Percentiles rank a stretch among this genome's conserved stretches.
These are phyloP conservation scores for Naegleria lovaniensis DNA, from an alignment of 208 protist species.

Conservation along the genomic window DNA sequence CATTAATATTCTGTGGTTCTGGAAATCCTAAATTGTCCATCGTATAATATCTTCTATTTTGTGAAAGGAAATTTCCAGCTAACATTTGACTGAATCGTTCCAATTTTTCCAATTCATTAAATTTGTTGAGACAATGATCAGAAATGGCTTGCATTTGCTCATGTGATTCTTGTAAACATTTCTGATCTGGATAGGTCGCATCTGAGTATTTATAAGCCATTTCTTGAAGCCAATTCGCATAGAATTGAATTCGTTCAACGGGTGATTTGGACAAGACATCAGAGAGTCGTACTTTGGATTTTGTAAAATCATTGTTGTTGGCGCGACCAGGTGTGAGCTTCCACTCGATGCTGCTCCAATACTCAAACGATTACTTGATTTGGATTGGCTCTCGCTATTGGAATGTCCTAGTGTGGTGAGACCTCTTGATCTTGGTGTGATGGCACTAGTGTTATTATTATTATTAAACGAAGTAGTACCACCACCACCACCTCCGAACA, in stretches of 20 bases:
- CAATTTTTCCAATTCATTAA: background rate
- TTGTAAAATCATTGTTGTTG: too few species aligned
- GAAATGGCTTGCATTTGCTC: background rate
- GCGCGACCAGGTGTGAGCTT: too few species aligned
- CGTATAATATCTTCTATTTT: background rate
- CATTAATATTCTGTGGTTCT: background rate
- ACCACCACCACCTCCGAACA: background rate
- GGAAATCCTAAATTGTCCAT: constrained; percentile 16
- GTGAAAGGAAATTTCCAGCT: background rate
- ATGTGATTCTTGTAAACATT: background rate
- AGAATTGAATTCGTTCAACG: constrained; percentile 9
- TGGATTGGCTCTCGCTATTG: too few species aligned
- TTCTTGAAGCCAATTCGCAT: background rate
- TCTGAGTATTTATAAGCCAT: background rate
- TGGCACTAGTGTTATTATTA: background rate
- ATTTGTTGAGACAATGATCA: constrained; percentile 9
- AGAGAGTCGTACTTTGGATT: background rate
- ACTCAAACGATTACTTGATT: too few species aligned
- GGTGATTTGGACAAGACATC: background rate
- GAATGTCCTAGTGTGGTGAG: too few species aligned
- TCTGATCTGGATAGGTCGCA: background rate
- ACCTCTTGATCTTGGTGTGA: background rate
- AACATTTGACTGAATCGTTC: constrained; percentile 8
- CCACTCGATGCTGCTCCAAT: too few species aligned
- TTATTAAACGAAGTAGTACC: background rate